Base-by-base conservation (phyloP, 1,139 yeast genomes). In the Hansenula lynferdii region DNA sequence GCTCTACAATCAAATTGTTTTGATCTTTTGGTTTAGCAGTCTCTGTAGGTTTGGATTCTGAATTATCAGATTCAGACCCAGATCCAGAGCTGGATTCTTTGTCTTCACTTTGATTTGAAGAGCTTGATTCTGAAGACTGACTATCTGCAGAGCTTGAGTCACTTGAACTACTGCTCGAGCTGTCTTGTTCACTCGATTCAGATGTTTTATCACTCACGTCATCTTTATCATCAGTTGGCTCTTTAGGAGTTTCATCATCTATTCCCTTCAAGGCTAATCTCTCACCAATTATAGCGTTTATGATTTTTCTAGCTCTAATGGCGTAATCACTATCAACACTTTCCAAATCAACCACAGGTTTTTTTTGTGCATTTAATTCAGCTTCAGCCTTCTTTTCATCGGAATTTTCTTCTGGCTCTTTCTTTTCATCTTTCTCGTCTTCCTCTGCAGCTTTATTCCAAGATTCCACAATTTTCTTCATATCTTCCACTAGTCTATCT, bases 381-480 rank as follows among this genome's bases (percentile, higher is more conserved):
- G 50, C 53, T 28, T 54, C 53, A 34, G 42, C 36, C 19, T 45
- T 43, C 25, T 49, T 45, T 38, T 44, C 45, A 12, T 43, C 53
- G 14, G 49, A 41, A 11, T 43, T 39, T 8, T 16, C 48, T 39
- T 47, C 42, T 19, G 43, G 33, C 24, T 43, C 39, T 22, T 40
- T 35, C 14, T 34, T 39, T 30, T 44, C 38, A 24, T 38, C 39
- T 22, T 27, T 31, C 8, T 36, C 29, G 28, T 37, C n/a, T 17
- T 42, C 48, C n/a, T 39, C 53, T 11, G 51, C 54, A 41, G 67
- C 60, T 22, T 57, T 60, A 48, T 83, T 84, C 92, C 94, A 85
- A 36, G 64, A 60, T 2, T 57, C 58, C 15, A 80, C 63, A 5
- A 74, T 70, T 10, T 53, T 62, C 42, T 60, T 62, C 54, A 83